These are phyloP conservation scores for Neurospora sp. DNA, from an alignment of 495 filamentous ascomycete genomes.

Conservation along the genomic window DNA sequence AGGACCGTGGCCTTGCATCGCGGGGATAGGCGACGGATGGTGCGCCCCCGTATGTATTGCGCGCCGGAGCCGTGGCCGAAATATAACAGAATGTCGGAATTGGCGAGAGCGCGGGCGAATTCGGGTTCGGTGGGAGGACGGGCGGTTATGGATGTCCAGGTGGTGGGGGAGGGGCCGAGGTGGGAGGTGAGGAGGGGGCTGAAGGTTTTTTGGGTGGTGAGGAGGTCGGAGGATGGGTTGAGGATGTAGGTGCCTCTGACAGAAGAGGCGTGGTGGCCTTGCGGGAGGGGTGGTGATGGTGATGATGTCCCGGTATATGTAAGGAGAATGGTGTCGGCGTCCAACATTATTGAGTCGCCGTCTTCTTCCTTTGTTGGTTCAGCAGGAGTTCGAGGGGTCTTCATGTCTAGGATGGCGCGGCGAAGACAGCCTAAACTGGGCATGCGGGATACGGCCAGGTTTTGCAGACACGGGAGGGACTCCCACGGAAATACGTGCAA, in stretches of 20 bases:
- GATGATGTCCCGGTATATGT: neutral
- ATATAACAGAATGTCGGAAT: constrained; percentile 67
- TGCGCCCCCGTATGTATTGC: constrained; percentile 77
- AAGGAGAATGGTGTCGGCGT: neutral
- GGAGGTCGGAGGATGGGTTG: constrained; percentile 74
- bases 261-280: constrained; percentile 47
- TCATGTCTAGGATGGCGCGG: constrained; percentile 30
- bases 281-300: neutral
- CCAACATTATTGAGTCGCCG: neutral
- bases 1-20: constrained; percentile 59
- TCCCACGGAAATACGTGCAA: constrained; percentile 94
- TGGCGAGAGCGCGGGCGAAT: constrained; percentile 52
- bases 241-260: constrained; percentile 68
- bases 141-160: constrained; percentile 57
- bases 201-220: constrained; percentile 63
- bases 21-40: constrained; percentile 60
- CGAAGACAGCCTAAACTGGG: constrained; percentile 75
- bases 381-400: neutral
- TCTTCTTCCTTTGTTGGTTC: neutral
- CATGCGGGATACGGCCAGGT: constrained; percentile 71
- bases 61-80: constrained; percentile 95
- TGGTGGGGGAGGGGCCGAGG: constrained; percentile 40
- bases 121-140: constrained; percentile 67
- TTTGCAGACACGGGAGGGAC: constrained; percentile 74
- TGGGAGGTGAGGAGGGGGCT: constrained; percentile 48